Evolutionary conservation across 2,329 filamentous ascomycete genomes (phyloP), one percentile per base, ranked within the genome.

Genomic region (Alternaria sp.): DNA sequence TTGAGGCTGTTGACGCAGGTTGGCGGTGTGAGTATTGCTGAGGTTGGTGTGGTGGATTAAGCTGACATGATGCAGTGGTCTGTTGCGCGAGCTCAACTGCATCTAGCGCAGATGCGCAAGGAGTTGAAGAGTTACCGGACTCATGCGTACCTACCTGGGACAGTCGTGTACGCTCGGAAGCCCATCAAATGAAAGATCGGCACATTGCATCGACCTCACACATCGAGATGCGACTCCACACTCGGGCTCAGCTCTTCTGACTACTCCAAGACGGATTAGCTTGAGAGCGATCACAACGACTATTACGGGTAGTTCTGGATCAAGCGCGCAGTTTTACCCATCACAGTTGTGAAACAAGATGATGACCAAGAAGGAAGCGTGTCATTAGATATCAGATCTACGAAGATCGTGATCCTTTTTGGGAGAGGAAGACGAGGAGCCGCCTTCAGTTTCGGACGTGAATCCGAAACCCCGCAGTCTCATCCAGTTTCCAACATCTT

Each of bases 61-160:
- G 18, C 55, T 61, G 25, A 60, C 55, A 49, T 14, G 50, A 49
- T 28, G 26, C 65, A 76, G 66, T 78, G 77, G 76, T 77, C 73
- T 26, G 62, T 76, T 20, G 72, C 74, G 6, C 69, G 72, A n/a
- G 77, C 77, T 8, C 77, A 81, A 55, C 44, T 80, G 14, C 77
- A 78, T 60, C 69, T 80, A n/a, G 79, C 78, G 14, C 67, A 78
- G 56, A 79, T 79, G 73, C 70, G 78, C 3, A 75, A 70, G 50
- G 73, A 75, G 55, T 23, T 80, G 25, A 78, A 73, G 58, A 76
- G 78, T 50, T 70, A 71, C 57, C 72, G 69, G 50, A 68, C 71
- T 2, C 79, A 81, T 53, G 78, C 77, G 2, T 81, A 80, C 61
- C 66, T 79, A 12, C 75, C 75, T 0, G 77, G 77, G 10, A 78